A percentile compares a stretch with the other conserved stretches of the same genome.
These are phyloP conservation scores for Auriscalpium microsporum DNA, from an alignment of 768 basidiomycete species.

Conservation along the genomic window DNA sequence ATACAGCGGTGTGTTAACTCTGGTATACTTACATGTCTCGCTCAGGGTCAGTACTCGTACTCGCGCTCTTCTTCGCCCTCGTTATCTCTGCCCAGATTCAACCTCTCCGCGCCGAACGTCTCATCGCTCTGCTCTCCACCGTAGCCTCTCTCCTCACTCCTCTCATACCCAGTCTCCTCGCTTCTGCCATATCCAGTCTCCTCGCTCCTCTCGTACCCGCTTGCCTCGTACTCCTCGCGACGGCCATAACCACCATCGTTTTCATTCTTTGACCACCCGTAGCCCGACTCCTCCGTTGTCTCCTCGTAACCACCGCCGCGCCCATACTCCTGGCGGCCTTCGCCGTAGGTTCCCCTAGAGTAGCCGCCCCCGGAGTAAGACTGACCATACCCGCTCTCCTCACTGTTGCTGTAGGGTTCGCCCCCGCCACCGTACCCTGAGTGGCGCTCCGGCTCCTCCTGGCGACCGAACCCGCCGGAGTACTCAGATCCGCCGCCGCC, in stretches of 20 bases:
- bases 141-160: neutral
- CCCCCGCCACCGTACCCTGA: neutral
- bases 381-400: neutral
- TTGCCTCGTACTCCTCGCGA: neutral
- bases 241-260: neutral
- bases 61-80: constrained; percentile 21
- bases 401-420: constrained; percentile 1
- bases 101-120: constrained; percentile 45
- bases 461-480: constrained; percentile 1
- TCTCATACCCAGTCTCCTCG: neutral
- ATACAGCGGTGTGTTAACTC: too few relatives aligned
- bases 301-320: neutral
- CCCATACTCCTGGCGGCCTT: neutral
- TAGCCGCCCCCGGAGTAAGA: neutral
- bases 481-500: constrained; percentile 7
- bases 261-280: neutral
- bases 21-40: too few relatives aligned
- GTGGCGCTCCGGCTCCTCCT: neutral
- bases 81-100: constrained; percentile 31
- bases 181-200: neutral
- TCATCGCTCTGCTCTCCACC: constrained; percentile 27
- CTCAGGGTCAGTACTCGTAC: constrained; percentile 5
- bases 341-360: neutral
- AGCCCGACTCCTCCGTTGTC: neutral
- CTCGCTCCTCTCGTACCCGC: neutral